Evolutionary conservation across 495 filamentous ascomycete species (phyloP).

Genomic region (Penicillium chermesinum): DNA sequence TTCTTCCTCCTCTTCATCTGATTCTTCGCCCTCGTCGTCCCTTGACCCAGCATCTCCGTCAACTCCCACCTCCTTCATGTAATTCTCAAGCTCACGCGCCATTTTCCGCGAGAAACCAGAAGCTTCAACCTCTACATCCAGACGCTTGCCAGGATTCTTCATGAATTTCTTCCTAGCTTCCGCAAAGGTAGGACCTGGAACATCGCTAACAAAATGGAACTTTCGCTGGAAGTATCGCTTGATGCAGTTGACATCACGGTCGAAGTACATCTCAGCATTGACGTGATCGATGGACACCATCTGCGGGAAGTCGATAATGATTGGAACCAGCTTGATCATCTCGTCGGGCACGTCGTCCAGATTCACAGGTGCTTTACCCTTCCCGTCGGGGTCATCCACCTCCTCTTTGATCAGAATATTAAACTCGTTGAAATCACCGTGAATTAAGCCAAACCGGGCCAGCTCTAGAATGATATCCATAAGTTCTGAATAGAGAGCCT

Average conservation of each 20-base stretch:
- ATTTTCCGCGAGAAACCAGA: slow-evolving; percentile 95
- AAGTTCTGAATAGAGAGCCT: slow-evolving; percentile 76
- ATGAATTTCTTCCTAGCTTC: slow-evolving; percentile 74
- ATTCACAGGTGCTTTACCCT: slow-evolving; percentile 22
- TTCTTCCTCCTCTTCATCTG: slow-evolving; percentile 26
- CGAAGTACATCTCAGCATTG: slow-evolving; percentile 93
- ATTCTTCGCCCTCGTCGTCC: slow-evolving; percentile 39
- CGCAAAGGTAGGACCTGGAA: slow-evolving; percentile 75
- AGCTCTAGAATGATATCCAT: slow-evolving; percentile 81
- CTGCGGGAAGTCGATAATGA: slow-evolving; percentile 97
- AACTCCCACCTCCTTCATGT: slow-evolving; percentile 69
- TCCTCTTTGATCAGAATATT: slow-evolving; percentile 89
- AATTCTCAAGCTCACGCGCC: slow-evolving; percentile 84
- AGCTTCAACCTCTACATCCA: slow-evolving; percentile 87
- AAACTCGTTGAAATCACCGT: slow-evolving; percentile 99
- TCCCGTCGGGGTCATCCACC: slow-evolving; percentile 32
- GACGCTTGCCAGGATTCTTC: slow-evolving; percentile 56
- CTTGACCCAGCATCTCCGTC: slow-evolving; percentile 49
- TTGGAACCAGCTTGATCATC: slow-evolving; percentile 47
- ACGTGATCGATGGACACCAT: slow-evolving; percentile 93
- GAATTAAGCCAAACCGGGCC: slow-evolving; percentile 85
- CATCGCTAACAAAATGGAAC: slow-evolving; percentile 80
- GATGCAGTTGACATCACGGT: slow-evolving; percentile 89
- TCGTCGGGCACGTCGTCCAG: slow-evolving; percentile 27
- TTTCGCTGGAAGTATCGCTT: slow-evolving; percentile 86